phyloP scores from a whole-genome alignment of 139 green algal species.

The Volvox africanus region DNA sequence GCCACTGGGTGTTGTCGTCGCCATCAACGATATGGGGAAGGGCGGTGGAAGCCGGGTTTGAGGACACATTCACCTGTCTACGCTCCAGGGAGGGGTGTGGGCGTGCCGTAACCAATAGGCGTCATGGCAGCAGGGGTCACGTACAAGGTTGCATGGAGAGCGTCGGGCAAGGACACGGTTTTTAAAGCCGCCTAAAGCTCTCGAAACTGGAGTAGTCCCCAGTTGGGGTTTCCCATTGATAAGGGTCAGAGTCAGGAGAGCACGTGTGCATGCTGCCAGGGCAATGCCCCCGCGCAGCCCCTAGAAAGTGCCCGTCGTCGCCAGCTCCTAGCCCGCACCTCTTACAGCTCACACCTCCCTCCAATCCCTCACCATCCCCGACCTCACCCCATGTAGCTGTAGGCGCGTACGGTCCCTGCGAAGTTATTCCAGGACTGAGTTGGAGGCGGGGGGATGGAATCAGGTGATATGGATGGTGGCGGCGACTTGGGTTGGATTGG shows the following conservation, averaged over 20 bases:
- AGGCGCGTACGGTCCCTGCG: background rate
- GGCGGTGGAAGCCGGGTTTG: background rate
- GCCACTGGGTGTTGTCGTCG: conserved; percentile 46
- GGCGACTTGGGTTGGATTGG: background rate
- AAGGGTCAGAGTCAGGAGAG: background rate
- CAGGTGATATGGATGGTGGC: background rate
- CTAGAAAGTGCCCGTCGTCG: background rate
- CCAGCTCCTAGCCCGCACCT: background rate
- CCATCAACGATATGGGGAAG: conserved; percentile 3
- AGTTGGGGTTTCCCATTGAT: background rate
- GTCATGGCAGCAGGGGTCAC: too few species aligned
- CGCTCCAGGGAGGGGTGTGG: background rate
- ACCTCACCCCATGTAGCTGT: conserved; percentile 20
- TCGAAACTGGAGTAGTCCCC: background rate
- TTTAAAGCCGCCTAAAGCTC: background rate
- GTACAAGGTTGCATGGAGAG: background rate
- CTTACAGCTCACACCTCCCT: too few species aligned
- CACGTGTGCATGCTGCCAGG: background rate
- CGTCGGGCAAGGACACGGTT: background rate
- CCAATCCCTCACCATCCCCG: background rate
- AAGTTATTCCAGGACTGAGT: conserved; percentile 5
- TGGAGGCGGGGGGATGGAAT: background rate
- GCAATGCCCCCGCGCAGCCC: background rate
- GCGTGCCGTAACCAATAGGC: too few species aligned
- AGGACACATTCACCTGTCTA: conserved; percentile 10